phyloP scores from a whole-genome alignment of 139 green algal genomes.

The Chlorella vulgaris region DNA sequence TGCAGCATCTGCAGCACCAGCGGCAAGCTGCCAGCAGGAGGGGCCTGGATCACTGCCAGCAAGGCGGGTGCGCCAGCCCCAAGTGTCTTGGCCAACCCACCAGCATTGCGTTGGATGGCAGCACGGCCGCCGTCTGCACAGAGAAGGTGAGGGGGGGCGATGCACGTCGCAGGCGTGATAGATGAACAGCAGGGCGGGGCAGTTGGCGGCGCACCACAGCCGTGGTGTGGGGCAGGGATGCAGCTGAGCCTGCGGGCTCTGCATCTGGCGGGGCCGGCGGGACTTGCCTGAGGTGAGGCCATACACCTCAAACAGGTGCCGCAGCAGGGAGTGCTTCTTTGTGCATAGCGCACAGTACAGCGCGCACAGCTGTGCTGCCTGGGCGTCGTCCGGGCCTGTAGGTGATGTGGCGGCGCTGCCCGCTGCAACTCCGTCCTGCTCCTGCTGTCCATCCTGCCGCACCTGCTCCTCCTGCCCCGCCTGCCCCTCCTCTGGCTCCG shows the following conservation, averaged over 20 bases:
- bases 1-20: slow-evolving; percentile 71
- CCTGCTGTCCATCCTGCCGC: slow-evolving; percentile 2
- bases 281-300: slow-evolving; percentile 37
- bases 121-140: slow-evolving; percentile 12
- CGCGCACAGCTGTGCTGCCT: slow-evolving; percentile 49
- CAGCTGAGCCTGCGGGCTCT: too few species aligned
- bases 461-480: background rate
- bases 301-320: slow-evolving; percentile 55
- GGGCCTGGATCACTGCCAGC: slow-evolving; percentile 43
- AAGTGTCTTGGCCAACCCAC: slow-evolving; percentile 52
- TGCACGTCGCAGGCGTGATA: background rate
- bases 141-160: background rate
- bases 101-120: slow-evolving; percentile 43
- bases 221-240: too few species aligned
- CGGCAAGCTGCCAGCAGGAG: slow-evolving; percentile 33
- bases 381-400: slow-evolving; percentile 23
- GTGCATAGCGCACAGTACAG: slow-evolving; percentile 75
- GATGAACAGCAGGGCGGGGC: too few species aligned
- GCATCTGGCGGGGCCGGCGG: too few species aligned
- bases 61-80: slow-evolving; percentile 43
- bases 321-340: slow-evolving; percentile 64
- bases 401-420: background rate
- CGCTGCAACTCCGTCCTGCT: background rate
- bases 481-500: background rate
- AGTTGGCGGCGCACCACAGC: too few species aligned